These are phyloP conservation scores for Apophysomyces ossiformis DNA, from an alignment of 371 early-diverging fungal species.

Conservation along the genomic window DNA sequence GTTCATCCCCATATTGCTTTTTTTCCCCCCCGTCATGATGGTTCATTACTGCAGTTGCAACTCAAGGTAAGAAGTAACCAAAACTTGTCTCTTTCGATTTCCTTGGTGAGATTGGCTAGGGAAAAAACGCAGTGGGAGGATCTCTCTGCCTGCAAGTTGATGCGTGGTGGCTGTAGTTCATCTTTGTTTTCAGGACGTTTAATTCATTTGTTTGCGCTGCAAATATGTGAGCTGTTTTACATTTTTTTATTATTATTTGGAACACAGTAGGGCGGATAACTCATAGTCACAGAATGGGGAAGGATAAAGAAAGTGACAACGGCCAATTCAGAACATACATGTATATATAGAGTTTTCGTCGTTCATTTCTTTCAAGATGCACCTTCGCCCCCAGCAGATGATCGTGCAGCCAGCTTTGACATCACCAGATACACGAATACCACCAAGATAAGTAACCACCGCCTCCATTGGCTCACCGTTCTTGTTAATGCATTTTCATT, in stretches of 20 bases:
- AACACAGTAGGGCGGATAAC: background rate
- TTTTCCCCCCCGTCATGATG: no score
- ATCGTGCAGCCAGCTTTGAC: constrained; percentile 47
- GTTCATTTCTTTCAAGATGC: constrained; percentile 6
- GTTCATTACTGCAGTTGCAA: no score
- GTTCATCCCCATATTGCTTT: no score
- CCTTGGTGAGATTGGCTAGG: no score
- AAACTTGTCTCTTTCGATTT: no score
- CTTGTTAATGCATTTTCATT: constrained; percentile 31
- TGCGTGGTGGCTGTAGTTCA: no score
- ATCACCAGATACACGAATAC: constrained; percentile 58
- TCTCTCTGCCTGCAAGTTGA: no score
- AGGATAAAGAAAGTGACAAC: background rate
- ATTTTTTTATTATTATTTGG: background rate
- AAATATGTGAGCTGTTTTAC: constrained; percentile 2
- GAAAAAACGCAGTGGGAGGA: no score
- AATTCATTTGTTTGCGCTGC: no score
- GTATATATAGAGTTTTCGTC: background rate
- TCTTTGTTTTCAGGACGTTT: no score
- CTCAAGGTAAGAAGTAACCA: no score
- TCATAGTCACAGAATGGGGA: constrained; percentile 3
- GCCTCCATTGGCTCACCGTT: constrained; percentile 55
- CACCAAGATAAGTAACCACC: constrained; percentile 59
- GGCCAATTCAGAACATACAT: background rate
- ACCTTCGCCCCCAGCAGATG: constrained; percentile 18